phyloP scores from a whole-genome alignment of 208 protist genomes.

The Endotrypanum monterogeii region DNA sequence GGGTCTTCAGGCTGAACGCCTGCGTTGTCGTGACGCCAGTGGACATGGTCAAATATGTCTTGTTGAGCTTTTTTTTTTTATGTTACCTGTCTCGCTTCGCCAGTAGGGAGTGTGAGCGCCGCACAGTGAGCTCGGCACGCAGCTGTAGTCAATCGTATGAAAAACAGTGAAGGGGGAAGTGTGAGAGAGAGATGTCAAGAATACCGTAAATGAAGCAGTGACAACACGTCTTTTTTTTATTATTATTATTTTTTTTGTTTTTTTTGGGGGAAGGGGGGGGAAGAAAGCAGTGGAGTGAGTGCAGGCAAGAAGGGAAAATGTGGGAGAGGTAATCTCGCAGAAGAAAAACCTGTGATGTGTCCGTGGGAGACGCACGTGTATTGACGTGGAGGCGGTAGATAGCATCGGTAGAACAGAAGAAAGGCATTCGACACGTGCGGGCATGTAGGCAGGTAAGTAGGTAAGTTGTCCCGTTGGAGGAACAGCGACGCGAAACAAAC shows the following conservation, averaged over 20 bases:
- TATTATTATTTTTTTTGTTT: too few species aligned
- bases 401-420: too few species aligned
- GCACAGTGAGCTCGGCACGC: too few species aligned
- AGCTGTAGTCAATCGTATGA: too few species aligned
- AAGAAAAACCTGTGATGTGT: background rate
- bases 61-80: background rate
- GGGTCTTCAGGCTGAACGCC: slow-evolving; percentile 80
- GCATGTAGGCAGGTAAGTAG: background rate
- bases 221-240: too few species aligned
- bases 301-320: background rate
- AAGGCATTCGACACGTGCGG: background rate
- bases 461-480: too few species aligned
- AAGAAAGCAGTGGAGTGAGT: background rate
- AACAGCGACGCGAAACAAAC: too few species aligned
- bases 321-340: background rate
- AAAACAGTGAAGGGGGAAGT: background rate
- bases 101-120: too few species aligned
- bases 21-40: slow-evolving; percentile 38
- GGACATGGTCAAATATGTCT: slow-evolving; percentile 3
- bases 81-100: too few species aligned
- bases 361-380: background rate
- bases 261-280: too few species aligned
- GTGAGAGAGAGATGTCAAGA: too few species aligned
- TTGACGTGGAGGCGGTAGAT: background rate
- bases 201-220: too few species aligned